Base-by-base conservation (phyloP, 2,329 filamentous ascomycete species). In the Ceratocystis ficicola region DNA sequence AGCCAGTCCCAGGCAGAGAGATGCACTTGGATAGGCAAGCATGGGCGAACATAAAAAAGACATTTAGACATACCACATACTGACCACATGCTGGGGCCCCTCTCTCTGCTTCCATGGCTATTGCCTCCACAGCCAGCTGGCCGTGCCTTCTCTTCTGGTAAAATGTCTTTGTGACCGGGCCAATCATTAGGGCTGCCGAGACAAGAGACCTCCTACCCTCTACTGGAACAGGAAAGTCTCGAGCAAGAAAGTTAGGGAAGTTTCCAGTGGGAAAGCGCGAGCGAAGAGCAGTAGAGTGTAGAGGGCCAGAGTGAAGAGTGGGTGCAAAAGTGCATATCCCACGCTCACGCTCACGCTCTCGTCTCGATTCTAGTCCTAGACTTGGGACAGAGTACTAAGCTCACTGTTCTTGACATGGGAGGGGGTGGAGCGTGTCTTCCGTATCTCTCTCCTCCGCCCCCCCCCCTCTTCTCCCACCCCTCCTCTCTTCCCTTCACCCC, bases 121-220 rank as follows among this genome's bases (percentile, higher is more conserved):
- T 59, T 59, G 28, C 52, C 52, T 59, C 25, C 3, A 32, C 28
- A n/a, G 28, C 25, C 52, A 59, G 25, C 36, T 12, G 36, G 36
- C 5, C 15, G 50, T 15, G 3, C 30, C 63, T 44, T 15, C 30
- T 41, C 50, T 25, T 52, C 36, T 41, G 3, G 36, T 41, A 41
- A 12, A 5, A 22, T 57, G 50, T 65, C 52, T 52, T 59, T 22
- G n/a, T 25, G n/a, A 22, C 36, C 48, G 41, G 32, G 32, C 52
- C 50, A 65, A 59, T 59, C 50, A 57, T 5, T 2, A 65, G 52
- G 48, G 32, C 63, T 44, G 52, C 52, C 52, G 52, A 59, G 52
- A 59, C 28, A 59, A n/a, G 15, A 41, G 36, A 41, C 12, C 52
- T 59, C 52, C 7, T 59, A 28, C 28, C 15, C 52, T 59, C 52